Conservation (phyloP, 768 basidiomycete species). For the Auricularia cornea region DNA sequence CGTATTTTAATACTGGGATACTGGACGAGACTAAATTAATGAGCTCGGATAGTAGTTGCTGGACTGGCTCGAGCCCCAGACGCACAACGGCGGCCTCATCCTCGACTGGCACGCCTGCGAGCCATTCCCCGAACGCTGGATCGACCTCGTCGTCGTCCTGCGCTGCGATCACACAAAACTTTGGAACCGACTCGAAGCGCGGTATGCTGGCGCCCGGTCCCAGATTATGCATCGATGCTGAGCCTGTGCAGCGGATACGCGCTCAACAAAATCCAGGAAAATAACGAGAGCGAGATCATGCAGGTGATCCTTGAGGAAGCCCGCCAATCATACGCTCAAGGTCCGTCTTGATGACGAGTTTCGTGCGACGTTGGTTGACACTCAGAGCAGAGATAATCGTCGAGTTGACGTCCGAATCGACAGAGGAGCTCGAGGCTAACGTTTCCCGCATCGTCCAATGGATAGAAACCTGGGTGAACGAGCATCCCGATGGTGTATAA, state of each 20-base stretch:
- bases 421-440: conserved; percentile 78
- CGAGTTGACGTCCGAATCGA: conserved; percentile 67
- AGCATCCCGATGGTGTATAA: conserved; percentile 17
- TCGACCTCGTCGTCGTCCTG: conserved; percentile 88
- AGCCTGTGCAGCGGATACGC: conserved; percentile 58
- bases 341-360: not conserved
- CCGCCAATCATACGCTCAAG: conserved; percentile 63
- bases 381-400: conserved; percentile 69
- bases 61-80: conserved; percentile 76
- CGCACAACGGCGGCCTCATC: conserved; percentile 64
- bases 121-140: conserved; percentile 91
- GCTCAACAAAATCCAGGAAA: conserved; percentile 93
- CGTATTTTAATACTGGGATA: not conserved
- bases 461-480: conserved; percentile 62
- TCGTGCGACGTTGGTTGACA: not conserved
- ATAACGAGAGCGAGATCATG: conserved; percentile 99
- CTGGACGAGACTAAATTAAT: conserved; percentile 2
- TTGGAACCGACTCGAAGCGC: conserved; percentile 85
- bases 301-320: conserved; percentile 85
- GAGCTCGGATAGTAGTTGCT: conserved; percentile 50
- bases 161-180: conserved; percentile 79
- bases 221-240: conserved; percentile 1
- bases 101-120: conserved; percentile 96
- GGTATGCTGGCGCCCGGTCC: conserved; percentile 49
- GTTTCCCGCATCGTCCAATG: conserved; percentile 79